Conservation (phyloP, 139 green algal genomes). For the Protoeuglena noctilucae region DNA sequence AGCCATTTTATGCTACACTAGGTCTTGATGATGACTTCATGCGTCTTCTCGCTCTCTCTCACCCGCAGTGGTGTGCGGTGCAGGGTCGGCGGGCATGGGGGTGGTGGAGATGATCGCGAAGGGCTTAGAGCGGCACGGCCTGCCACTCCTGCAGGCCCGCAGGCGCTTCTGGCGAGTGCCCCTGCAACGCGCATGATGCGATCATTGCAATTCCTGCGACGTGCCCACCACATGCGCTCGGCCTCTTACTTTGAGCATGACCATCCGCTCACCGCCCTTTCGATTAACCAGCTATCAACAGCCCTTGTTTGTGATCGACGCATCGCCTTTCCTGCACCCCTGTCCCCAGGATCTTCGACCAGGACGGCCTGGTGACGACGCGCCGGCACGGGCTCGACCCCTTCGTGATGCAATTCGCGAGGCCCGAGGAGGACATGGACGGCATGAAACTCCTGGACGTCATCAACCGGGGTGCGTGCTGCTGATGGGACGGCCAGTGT, state of each 20-base stretch:
- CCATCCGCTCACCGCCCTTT: no score
- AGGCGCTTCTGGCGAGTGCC: conserved; percentile 53
- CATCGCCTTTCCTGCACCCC: no score
- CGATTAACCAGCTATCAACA: no score
- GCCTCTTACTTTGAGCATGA: no score
- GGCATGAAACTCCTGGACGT: conserved; percentile 40
- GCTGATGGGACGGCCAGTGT: no score
- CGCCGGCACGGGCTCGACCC: conserved; percentile 4
- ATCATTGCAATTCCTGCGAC: no score
- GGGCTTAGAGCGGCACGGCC: conserved; percentile 18
- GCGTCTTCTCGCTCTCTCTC: no score
- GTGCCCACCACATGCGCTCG: no score
- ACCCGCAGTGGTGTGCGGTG: conserved; percentile 12
- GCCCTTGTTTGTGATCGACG: no score
- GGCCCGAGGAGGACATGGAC: conserved; percentile 22
- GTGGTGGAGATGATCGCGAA: conserved; percentile 37
- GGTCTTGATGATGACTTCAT: no score
- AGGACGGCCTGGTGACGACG: conserved; percentile 36
- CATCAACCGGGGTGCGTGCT: conserved; percentile 21
- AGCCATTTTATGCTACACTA: no score
- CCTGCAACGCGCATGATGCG: no score
- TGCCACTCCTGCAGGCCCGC: conserved; percentile 27
- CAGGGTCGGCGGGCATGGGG: conserved; percentile 51
- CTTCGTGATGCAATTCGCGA: conserved; percentile 43
- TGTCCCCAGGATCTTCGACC: conserved; percentile 47